These are phyloP conservation scores for Avicennia marina DNA, from an alignment of 257 asterid species.

Conservation along the genomic window DNA sequence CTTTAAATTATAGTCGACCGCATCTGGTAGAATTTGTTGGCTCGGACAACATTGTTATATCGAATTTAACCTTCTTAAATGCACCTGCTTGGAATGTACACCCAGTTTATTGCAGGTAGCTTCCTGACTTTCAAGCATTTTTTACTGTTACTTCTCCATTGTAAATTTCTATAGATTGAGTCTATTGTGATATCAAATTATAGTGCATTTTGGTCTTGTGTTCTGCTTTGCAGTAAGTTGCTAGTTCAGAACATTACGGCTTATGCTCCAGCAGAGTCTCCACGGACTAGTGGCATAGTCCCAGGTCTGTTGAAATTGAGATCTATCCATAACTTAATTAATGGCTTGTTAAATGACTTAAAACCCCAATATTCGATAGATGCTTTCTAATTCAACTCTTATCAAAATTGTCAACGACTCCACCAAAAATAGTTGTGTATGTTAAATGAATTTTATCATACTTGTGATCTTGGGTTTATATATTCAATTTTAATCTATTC, in stretches of 20 bases:
- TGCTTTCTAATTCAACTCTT: no score
- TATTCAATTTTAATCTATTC: no score
- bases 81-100: slow-evolving; percentile 71
- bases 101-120: slow-evolving; percentile 71
- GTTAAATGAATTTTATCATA: no score
- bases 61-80: slow-evolving; percentile 65
- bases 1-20: slow-evolving; percentile 64
- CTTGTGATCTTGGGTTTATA: no score
- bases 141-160: background rate
- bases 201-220: background rate
- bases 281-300: slow-evolving; percentile 58
- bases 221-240: slow-evolving; percentile 46
- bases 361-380: no score
- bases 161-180: no score
- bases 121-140: background rate
- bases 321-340: no score
- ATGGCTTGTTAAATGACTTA: no score
- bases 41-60: slow-evolving; percentile 48
- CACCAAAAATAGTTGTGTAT: no score
- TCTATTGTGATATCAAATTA: no score
- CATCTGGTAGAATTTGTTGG: slow-evolving; percentile 57
- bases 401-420: no score
- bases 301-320: slow-evolving; percentile 48
- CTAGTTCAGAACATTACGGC: slow-evolving; percentile 59
- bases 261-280: slow-evolving; percentile 56